Percentiles rank a stretch among this genome's conserved stretches.
These are phyloP conservation scores for Boletus patriciae DNA, from an alignment of 768 basidiomycete species.

Conservation along the genomic window DNA sequence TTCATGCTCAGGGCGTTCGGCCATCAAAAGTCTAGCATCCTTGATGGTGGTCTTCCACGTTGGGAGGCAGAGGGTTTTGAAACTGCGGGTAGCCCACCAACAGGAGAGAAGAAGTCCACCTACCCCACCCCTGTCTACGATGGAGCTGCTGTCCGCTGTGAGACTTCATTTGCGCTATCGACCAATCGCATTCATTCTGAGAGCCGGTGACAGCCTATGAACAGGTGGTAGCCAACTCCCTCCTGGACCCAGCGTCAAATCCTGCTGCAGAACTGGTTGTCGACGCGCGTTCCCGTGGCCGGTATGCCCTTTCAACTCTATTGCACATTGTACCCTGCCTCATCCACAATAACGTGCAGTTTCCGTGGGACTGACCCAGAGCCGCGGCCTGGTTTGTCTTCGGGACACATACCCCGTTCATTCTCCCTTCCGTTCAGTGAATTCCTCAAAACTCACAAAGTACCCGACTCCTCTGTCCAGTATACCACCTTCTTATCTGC, in stretches of 20 bases:
- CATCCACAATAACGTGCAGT: constrained; percentile 40
- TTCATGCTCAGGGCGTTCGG: constrained; percentile 95
- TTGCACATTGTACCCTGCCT: constrained; percentile 1
- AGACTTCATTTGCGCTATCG: constrained; percentile 35
- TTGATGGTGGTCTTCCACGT: constrained; percentile 89
- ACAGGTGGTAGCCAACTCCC: constrained; percentile 73
- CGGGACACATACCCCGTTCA: constrained; percentile 91
- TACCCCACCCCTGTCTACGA: constrained; percentile 60
- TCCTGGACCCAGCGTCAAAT: constrained; percentile 43
- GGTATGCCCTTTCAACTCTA: constrained; percentile 46
- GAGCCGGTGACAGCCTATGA: constrained; percentile 61
- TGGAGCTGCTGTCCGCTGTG: constrained; percentile 45
- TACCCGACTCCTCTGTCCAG: constrained; percentile 38
- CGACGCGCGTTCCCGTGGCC: constrained; percentile 82
- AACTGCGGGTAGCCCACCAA: constrained; percentile 40
- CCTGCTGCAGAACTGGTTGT: constrained; percentile 66
- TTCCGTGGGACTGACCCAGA: constrained; percentile 83
- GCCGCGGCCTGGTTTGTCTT: constrained; percentile 82
- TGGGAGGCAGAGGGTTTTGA: constrained; percentile 71
- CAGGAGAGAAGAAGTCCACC: constrained; percentile 23
- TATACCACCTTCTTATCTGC: constrained; percentile 62
- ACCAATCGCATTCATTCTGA: constrained; percentile 28
- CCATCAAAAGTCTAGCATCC: constrained; percentile 79
- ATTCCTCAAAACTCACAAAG: constrained; percentile 55
- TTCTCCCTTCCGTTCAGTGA: constrained; percentile 79